Conservation (phyloP, 805 yeast genomes). For the Nakazawaea holstii region DNA sequence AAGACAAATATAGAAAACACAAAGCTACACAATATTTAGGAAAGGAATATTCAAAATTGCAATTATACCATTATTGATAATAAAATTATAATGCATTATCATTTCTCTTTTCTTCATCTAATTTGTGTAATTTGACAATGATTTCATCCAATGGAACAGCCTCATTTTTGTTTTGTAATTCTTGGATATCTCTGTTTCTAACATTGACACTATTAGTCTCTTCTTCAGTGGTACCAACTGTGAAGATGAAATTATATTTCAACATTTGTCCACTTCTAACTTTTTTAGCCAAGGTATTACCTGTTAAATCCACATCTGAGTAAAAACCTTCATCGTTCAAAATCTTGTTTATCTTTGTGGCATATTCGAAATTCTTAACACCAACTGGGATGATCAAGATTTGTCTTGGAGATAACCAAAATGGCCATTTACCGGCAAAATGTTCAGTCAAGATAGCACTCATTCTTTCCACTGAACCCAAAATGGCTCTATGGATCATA, state of each 20-base stretch:
- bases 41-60: no score
- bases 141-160: slow-evolving; percentile 71
- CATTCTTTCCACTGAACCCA: slow-evolving; percentile 99
- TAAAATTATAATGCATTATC: slow-evolving; percentile 45
- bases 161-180: slow-evolving; percentile 89
- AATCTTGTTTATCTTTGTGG: slow-evolving; percentile 68
- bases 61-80: no score
- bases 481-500: slow-evolving; percentile 98
- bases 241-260: slow-evolving; percentile 92
- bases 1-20: no score
- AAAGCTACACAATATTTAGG: no score
- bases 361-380: slow-evolving; percentile 87
- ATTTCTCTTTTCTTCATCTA: slow-evolving; percentile 69
- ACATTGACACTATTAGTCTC: slow-evolving; percentile 77
- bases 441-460: slow-evolving; percentile 97
- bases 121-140: slow-evolving; percentile 56
- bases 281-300: slow-evolving; percentile 97
- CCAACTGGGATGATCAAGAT: slow-evolving; percentile 95
- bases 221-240: slow-evolving; percentile 95
- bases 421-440: slow-evolving; percentile 99
- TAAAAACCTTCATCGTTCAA: slow-evolving; percentile 73
- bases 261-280: slow-evolving; percentile 93
- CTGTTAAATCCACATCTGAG: slow-evolving; percentile 89
- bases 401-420: slow-evolving; percentile 99
- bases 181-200: slow-evolving; percentile 93